phyloP scores from a whole-genome alignment of 1,139 yeast species.

The Saccharomyces hybrid region DNA sequence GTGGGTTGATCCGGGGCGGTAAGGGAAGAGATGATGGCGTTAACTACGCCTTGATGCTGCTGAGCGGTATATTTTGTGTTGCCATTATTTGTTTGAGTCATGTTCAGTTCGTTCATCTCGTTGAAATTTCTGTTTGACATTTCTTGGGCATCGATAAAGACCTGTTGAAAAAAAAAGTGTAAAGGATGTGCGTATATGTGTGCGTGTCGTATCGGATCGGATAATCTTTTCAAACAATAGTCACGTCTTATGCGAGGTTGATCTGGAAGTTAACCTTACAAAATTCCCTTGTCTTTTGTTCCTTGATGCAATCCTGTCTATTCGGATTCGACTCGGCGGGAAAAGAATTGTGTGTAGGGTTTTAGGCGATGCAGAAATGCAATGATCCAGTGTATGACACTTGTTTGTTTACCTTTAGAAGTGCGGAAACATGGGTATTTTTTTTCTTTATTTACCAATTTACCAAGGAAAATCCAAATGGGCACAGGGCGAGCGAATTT shows the following conservation, averaged over 20 bases:
- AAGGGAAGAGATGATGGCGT: constrained; percentile 39
- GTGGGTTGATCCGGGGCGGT: constrained; percentile 40
- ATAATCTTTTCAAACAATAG: not conserved
- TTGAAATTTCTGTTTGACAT: constrained; percentile 4
- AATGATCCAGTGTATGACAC: not conserved
- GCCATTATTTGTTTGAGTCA: not conserved
- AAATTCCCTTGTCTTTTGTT: not conserved
- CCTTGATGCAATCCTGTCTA: not conserved
- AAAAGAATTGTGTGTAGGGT: not conserved
- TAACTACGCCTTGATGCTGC: constrained; percentile 36
- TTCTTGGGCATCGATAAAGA: constrained; percentile 2
- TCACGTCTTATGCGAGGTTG: not conserved
- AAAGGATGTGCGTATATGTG: not conserved
- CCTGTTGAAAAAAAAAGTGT: not conserved
- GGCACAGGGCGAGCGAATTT: constrained; percentile 1
- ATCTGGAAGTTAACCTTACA: not conserved
- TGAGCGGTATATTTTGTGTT: constrained; percentile 9
- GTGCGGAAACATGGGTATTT: not conserved
- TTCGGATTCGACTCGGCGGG: not conserved
- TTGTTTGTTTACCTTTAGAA: not conserved
- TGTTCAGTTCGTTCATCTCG: not conserved
- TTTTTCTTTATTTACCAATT: not conserved
- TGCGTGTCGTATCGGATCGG: not conserved
- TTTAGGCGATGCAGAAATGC: not conserved
- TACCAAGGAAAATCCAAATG: not conserved